Evolutionary conservation across 2,329 filamentous ascomycete species (phyloP).

Genomic region (Colletotrichum gigasporum): DNA sequence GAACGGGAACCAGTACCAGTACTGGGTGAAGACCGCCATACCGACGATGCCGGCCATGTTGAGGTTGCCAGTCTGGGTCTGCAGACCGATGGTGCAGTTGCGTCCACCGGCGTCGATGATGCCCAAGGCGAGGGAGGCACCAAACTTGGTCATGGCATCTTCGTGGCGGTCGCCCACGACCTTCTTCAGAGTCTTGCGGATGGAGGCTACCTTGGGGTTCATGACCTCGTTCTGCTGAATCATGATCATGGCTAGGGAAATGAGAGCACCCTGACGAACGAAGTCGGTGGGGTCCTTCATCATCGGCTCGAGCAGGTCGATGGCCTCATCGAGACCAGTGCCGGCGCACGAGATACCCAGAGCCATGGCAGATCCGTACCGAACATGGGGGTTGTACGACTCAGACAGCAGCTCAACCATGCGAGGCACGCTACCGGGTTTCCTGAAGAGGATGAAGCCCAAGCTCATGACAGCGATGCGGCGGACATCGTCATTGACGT

Average conservation of each 20-base stretch:
- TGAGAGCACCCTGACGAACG: conserved; percentile 94
- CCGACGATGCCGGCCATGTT: conserved; percentile 99
- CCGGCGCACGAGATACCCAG: conserved; percentile 97
- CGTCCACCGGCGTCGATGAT: conserved; percentile 98
- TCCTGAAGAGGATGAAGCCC: conserved; percentile 98
- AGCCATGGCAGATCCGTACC: conserved; percentile 98
- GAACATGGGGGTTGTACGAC: conserved; percentile 98
- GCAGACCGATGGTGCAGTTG: conserved; percentile 97
- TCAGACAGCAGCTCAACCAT: conserved; percentile 99
- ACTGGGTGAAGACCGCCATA: conserved; percentile 98
- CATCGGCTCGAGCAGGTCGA: conserved; percentile 97
- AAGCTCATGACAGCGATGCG: conserved; percentile 97
- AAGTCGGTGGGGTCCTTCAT: conserved; percentile 99
- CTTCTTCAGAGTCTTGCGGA: conserved; percentile 94
- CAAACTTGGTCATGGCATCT: conserved; percentile 99
- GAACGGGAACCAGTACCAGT: conserved; percentile 99
- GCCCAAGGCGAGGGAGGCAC: conserved; percentile 90
- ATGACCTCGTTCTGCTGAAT: conserved; percentile 99
- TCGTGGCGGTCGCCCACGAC: conserved; percentile 95
- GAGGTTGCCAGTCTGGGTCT: conserved; percentile 97
- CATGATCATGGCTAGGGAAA: conserved; percentile 96
- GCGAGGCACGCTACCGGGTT: conserved; percentile 94
- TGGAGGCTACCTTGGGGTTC: conserved; percentile 93
- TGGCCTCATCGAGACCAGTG: conserved; percentile 94
- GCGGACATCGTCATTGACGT: conserved; percentile 97